Percentiles rank a stretch among this genome's conserved stretches.
phyloP scores from a whole-genome alignment of 2,329 filamentous ascomycete species.

The Arthrobotrys entomopaga region DNA sequence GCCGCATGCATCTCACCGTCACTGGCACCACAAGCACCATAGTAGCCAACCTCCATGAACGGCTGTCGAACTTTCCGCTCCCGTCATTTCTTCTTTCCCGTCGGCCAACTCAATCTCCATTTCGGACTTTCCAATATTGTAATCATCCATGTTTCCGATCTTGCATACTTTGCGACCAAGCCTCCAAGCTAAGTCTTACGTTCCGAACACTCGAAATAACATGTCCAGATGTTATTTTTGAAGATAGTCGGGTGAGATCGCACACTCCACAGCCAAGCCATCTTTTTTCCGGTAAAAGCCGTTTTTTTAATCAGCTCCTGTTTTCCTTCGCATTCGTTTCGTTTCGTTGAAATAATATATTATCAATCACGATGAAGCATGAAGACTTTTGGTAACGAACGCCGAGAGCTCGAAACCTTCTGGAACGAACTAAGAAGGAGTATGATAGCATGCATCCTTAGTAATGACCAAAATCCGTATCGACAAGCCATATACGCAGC shows the following conservation, averaged over 20 bases:
- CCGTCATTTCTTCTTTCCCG: constrained; percentile 22
- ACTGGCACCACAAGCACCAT: too few species aligned
- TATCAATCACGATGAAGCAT: too few species aligned
- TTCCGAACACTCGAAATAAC: not conserved
- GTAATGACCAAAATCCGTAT: constrained; percentile 1
- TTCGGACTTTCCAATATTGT: not conserved
- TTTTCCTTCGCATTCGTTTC: not conserved
- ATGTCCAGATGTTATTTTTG: constrained; percentile 9
- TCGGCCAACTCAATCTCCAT: constrained; percentile 2
- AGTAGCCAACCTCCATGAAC: not conserved
- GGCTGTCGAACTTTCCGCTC: constrained; percentile 25
- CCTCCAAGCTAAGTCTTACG: not conserved
- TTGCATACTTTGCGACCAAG: constrained; percentile 12
- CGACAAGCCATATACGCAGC: not conserved
- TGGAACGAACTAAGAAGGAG: too few species aligned
- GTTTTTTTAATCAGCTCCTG: too few species aligned
- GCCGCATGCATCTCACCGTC: constrained; percentile 10
- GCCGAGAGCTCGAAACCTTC: too few species aligned
- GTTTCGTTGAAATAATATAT: too few species aligned
- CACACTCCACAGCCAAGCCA: constrained; percentile 10
- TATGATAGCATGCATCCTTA: constrained; percentile 24
- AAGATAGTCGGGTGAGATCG: constrained; percentile 30
- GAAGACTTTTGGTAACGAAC: too few species aligned
- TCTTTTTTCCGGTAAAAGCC: constrained; percentile 17
- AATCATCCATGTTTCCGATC: constrained; percentile 18